Percentiles rank a stretch among this genome's conserved stretches.
These are phyloP conservation scores for Entophlyctis luteolus DNA, from an alignment of 192 early-diverging fungal species.

Conservation along the genomic window DNA sequence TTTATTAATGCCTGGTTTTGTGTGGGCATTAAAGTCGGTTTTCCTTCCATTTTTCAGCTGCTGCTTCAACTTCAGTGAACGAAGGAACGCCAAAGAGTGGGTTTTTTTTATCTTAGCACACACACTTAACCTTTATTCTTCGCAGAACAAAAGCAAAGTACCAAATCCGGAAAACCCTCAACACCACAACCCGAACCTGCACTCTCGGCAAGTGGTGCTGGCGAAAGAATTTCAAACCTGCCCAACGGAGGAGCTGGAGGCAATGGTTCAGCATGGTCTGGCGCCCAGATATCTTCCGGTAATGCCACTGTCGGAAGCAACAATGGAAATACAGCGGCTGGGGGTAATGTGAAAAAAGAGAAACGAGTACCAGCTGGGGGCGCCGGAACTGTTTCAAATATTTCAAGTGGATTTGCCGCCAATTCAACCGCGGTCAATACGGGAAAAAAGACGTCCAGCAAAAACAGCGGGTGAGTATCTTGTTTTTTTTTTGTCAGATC, in stretches of 20 bases:
- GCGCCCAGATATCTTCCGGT: neutral
- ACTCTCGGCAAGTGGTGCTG: neutral
- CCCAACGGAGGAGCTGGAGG: neutral
- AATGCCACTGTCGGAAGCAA: neutral
- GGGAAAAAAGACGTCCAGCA: neutral
- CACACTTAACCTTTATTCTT: neutral
- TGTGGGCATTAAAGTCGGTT: too few species aligned
- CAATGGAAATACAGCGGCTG: conserved; percentile 25
- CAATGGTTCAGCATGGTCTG: neutral
- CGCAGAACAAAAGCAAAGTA: neutral
- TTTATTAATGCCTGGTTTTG: too few species aligned
- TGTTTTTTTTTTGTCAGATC: conserved; percentile 5
- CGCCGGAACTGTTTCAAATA: neutral
- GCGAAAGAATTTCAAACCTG: neutral
- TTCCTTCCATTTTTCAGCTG: too few species aligned
- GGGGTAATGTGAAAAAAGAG: conserved; percentile 39
- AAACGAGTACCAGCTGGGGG: neutral
- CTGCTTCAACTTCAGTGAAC: too few species aligned
- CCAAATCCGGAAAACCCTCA: neutral
- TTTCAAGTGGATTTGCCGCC: too few species aligned
- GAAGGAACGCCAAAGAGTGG: neutral
- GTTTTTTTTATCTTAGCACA: neutral
- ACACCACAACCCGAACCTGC: conserved; percentile 9
- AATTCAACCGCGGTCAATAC: too few species aligned
- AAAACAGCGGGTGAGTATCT: neutral